A percentile compares a stretch with the other conserved stretches of the same genome.
These are phyloP conservation scores for Paecilomyces sp. DNA, from an alignment of 2,329 filamentous ascomycete species.

Conservation along the genomic window DNA sequence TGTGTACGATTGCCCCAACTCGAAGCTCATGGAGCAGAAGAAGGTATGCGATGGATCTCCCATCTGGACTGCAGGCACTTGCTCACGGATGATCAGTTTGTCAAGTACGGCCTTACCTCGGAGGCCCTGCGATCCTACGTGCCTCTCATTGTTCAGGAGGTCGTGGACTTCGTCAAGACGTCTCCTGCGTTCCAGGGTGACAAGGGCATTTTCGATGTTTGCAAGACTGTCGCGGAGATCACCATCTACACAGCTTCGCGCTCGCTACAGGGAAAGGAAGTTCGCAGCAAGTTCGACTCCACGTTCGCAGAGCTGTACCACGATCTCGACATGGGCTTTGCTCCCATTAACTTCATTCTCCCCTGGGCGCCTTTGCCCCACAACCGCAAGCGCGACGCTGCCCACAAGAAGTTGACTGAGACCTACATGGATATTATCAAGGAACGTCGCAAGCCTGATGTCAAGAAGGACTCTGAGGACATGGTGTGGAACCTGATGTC, in stretches of 20 bases:
- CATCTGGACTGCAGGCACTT: not conserved
- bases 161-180: constrained; percentile 52
- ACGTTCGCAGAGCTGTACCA: constrained; percentile 71
- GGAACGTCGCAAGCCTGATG: constrained; percentile 46
- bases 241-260: constrained; percentile 76
- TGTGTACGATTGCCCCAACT: constrained; percentile 84
- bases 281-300: constrained; percentile 63
- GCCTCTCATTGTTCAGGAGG: constrained; percentile 67
- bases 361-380: constrained; percentile 72
- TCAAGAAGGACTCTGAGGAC: constrained; percentile 46
- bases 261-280: constrained; percentile 67
- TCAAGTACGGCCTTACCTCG: constrained; percentile 58
- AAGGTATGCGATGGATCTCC: constrained; percentile 49
- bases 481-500: constrained; percentile 78
- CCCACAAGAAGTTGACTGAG: constrained; percentile 62
- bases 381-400: constrained; percentile 64
- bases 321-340: constrained; percentile 73
- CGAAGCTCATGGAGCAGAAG: constrained; percentile 94
- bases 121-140: constrained; percentile 63
- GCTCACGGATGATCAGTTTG: constrained; percentile 35
- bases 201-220: constrained; percentile 57
- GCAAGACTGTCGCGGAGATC: constrained; percentile 64
- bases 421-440: constrained; percentile 67
- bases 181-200: constrained; percentile 52
- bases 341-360: constrained; percentile 74